phyloP scores from a whole-genome alignment of 148 eudicot genomes.

The Amaranthus hypochondriacus region DNA sequence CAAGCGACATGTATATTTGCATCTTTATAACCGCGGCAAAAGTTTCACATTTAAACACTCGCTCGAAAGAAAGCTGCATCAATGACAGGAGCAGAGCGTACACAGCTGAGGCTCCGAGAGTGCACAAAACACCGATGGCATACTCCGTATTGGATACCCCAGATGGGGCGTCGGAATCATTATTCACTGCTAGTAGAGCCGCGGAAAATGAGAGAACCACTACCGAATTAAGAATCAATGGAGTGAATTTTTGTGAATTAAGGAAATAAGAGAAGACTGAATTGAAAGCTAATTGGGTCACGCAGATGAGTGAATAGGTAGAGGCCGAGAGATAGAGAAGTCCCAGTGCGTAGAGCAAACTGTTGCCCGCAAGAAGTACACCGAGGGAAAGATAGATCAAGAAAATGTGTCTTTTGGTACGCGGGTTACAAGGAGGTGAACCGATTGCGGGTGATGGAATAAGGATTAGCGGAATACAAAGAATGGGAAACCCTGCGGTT shows the following conservation, averaged over 20 bases:
- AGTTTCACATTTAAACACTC: constrained; percentile 28
- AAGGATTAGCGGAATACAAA: constrained; percentile 34
- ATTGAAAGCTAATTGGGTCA: constrained; percentile 34
- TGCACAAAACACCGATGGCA: constrained; percentile 29
- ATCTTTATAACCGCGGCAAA: constrained; percentile 27
- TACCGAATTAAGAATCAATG: constrained; percentile 34
- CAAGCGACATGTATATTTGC: constrained; percentile 34
- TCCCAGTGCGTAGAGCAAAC: constrained; percentile 33
- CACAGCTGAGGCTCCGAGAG: constrained; percentile 32
- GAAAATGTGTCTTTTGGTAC: constrained; percentile 16
- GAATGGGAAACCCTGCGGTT: constrained; percentile 38
- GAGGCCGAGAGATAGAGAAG: constrained; percentile 35
- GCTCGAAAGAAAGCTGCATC: constrained; percentile 34
- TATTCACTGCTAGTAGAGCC: constrained; percentile 29
- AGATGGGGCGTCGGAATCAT: background rate
- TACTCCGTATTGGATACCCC: constrained; percentile 20
- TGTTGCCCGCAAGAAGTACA: constrained; percentile 27
- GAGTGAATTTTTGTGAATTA: constrained; percentile 36
- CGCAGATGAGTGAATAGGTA: constrained; percentile 30
- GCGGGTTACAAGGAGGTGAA: constrained; percentile 13
- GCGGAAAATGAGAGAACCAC: constrained; percentile 31
- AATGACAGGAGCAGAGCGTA: constrained; percentile 35
- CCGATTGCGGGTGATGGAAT: constrained; percentile 17
- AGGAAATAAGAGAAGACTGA: constrained; percentile 32
- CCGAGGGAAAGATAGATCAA: constrained; percentile 34